Conservation (phyloP, 352 stramenopile genomes). For the Globisporangium uncinulatum region DNA sequence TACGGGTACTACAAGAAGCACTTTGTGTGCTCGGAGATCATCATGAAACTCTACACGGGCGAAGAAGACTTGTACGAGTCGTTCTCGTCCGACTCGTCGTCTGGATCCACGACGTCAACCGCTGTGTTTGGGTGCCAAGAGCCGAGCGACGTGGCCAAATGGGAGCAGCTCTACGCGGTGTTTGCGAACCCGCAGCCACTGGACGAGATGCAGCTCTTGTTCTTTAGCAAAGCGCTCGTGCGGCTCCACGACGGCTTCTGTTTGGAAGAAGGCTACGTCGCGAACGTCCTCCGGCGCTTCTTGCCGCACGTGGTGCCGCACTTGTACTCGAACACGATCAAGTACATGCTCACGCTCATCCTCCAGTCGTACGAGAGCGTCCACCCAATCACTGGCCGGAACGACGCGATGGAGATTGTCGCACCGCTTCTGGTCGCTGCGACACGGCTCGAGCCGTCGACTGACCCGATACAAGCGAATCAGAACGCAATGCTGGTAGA, state of each 20-base stretch:
- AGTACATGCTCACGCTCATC: conserved; percentile 87
- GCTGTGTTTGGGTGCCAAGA: conserved; percentile 82
- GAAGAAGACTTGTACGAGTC: conserved; percentile 87
- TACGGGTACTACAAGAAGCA: conserved; percentile 89
- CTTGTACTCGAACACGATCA: conserved; percentile 86
- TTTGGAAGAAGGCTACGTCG: conserved; percentile 81
- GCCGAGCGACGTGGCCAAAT: conserved; percentile 63
- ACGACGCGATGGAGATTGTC: conserved; percentile 84
- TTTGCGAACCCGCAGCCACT: conserved; percentile 71
- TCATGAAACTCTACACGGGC: conserved; percentile 88
- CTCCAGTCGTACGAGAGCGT: conserved; percentile 87
- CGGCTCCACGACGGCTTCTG: conserved; percentile 84
- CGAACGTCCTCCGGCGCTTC: conserved; percentile 76
- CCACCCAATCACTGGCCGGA: conserved; percentile 80
- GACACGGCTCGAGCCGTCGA: conserved; percentile 31
- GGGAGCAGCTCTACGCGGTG: conserved; percentile 78
- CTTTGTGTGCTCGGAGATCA: conserved; percentile 87
- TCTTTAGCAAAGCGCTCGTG: conserved; percentile 85
- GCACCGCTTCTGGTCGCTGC: conserved; percentile 49
- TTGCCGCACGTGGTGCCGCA: conserved; percentile 73
- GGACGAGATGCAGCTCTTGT: conserved; percentile 84
- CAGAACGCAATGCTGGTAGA: conserved; percentile 58
- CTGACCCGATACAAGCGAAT: not conserved
- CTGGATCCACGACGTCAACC: conserved; percentile 50
- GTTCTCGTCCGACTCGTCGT: conserved; percentile 80